These are phyloP conservation scores for Globisporangium nunn DNA, from an alignment of 352 stramenopile genomes.

Conservation along the genomic window DNA sequence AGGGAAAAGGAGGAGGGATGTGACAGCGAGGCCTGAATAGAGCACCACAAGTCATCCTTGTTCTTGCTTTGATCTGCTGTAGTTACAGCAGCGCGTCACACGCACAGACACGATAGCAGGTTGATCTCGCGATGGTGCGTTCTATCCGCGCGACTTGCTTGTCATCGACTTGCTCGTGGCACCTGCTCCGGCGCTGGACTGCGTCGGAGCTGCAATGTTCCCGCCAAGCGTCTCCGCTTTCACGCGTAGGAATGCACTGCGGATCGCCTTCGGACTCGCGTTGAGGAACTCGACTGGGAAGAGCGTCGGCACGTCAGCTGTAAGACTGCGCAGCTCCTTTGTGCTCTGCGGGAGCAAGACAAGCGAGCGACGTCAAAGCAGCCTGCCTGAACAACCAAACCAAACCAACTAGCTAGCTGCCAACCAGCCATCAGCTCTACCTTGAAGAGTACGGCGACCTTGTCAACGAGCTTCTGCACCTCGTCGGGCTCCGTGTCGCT, in stretches of 20 bases:
- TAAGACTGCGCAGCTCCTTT: conserved; percentile 81
- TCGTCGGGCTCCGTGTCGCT: conserved; percentile 71
- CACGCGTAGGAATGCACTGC: conserved; percentile 41
- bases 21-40: not conserved
- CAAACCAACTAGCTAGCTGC: too few species aligned
- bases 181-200: not conserved
- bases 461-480: conserved; percentile 41
- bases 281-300: conserved; percentile 83
- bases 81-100: too few species aligned
- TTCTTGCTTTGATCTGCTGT: too few species aligned
- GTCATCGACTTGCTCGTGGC: conserved; percentile 4
- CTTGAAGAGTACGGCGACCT: conserved; percentile 71
- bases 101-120: too few species aligned
- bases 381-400: too few species aligned
- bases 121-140: too few species aligned
- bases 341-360: conserved; percentile 35
- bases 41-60: too few species aligned
- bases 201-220: not conserved
- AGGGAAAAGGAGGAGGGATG: not conserved
- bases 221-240: conserved; percentile 43
- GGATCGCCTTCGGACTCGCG: conserved; percentile 48
- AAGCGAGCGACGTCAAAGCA: not conserved
- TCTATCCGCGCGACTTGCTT: not conserved
- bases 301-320: conserved; percentile 58
- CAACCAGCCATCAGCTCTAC: conserved; percentile 9